These are phyloP conservation scores for Salix purpurea DNA, from an alignment of 345 rosid species.

Conservation along the genomic window DNA sequence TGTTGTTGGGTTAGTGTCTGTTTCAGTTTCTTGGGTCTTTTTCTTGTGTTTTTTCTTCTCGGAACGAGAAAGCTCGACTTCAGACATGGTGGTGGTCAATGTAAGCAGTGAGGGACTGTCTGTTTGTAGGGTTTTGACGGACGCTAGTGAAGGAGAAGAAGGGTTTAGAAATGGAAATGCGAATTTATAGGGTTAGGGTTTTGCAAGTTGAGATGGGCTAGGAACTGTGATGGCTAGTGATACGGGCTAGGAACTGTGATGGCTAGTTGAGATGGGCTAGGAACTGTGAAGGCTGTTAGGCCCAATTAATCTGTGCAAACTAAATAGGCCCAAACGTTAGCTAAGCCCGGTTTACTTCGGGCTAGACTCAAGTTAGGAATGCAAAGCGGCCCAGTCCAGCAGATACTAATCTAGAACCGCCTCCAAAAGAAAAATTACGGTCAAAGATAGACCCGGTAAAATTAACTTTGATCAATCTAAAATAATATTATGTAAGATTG, in stretches of 20 bases:
- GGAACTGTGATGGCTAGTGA: background rate
- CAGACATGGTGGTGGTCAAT: constrained; percentile 47
- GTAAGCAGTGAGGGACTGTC: constrained; percentile 64
- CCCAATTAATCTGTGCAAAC: background rate
- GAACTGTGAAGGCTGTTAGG: background rate
- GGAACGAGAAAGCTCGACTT: constrained; percentile 50
- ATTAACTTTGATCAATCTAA: no score
- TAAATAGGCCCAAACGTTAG: rapidly evolving
- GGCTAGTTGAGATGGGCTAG: background rate
- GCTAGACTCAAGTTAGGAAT: background rate
- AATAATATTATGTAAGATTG: no score
- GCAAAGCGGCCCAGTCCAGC: background rate
- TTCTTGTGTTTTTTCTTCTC: constrained; percentile 66
- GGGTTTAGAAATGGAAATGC: background rate
- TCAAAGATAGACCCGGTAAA: no score
- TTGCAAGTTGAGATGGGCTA: constrained; percentile 3
- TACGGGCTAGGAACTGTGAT: background rate
- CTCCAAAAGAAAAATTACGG: background rate
- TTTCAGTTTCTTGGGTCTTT: constrained; percentile 32
- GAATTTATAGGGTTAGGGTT: constrained; percentile 33
- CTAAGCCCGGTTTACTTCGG: background rate
- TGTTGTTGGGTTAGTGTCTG: constrained; percentile 58
- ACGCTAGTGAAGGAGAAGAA: background rate
- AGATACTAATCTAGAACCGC: background rate
- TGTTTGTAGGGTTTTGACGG: constrained; percentile 12